Evolutionary conservation across 495 filamentous ascomycete species (phyloP).

Genomic region (Hypomontagnella monticulosa): DNA sequence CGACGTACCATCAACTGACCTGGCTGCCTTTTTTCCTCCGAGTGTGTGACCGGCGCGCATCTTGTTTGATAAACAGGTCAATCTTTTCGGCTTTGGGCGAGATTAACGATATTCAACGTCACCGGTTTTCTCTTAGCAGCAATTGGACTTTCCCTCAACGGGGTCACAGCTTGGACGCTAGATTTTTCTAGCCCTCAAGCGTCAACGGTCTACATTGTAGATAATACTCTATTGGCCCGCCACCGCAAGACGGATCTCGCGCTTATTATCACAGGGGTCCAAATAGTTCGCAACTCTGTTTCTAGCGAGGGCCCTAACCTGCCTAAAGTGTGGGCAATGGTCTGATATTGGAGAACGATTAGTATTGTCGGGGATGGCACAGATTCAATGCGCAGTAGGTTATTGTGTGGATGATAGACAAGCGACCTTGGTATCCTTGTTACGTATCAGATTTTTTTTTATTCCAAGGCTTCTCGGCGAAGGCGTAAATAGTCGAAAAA

Average conservation of each 20-base stretch:
- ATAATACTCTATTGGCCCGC: constrained; percentile 4
- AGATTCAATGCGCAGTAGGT: constrained; percentile 19
- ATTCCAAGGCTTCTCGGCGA: constrained; percentile 15
- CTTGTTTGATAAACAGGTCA: constrained; percentile 23
- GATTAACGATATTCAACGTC: constrained; percentile 25
- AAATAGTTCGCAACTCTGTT: constrained; percentile 19
- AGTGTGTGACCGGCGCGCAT: not conserved
- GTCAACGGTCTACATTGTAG: not conserved
- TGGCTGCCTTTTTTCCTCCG: not conserved
- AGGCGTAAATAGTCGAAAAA: constrained; percentile 11
- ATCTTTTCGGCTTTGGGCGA: constrained; percentile 18
- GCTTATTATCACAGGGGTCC: constrained; percentile 21
- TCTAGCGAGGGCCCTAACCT: constrained; percentile 8
- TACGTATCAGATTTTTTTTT: constrained; percentile 6
- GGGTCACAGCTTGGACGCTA: constrained; percentile 9
- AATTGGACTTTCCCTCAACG: constrained; percentile 18
- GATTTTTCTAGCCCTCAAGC: constrained; percentile 15
- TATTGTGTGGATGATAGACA: too few relatives aligned
- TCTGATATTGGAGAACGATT: constrained; percentile 28
- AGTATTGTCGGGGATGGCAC: constrained; percentile 3
- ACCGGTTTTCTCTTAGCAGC: constrained; percentile 6
- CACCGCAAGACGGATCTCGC: constrained; percentile 30
- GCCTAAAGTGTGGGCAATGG: constrained; percentile 30
- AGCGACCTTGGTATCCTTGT: too few relatives aligned
- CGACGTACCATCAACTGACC: not conserved